Evolutionary conservation across 1,284 basidiomycete genomes (phyloP).

Genomic region (Filobasidium uniguttulatum): DNA sequence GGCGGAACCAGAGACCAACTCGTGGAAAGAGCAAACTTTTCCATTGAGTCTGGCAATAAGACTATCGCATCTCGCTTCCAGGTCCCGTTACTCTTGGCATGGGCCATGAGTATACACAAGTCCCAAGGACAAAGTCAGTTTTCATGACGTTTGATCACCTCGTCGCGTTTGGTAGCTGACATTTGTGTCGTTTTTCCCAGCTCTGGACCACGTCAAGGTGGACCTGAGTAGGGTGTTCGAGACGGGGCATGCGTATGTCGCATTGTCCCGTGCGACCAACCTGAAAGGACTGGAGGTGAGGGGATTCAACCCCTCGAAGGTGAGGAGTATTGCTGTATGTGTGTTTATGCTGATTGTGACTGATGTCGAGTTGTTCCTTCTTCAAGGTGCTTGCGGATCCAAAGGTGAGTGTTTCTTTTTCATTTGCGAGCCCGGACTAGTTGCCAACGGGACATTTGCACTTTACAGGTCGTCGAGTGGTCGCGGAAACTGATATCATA

Average conservation of each 20-base stretch:
- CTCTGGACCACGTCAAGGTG: constrained; percentile 58
- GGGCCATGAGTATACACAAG: constrained; percentile 93
- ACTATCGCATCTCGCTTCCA: constrained; percentile 59
- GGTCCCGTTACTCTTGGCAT: constrained; percentile 70
- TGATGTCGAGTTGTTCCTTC: no score
- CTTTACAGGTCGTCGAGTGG: no score
- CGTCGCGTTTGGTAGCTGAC: not conserved
- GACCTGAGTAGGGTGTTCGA: constrained; percentile 38
- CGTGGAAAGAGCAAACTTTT: constrained; percentile 61
- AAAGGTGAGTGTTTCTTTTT: no score
- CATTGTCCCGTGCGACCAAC: constrained; percentile 57
- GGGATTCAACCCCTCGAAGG: constrained; percentile 69
- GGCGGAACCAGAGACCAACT: constrained; percentile 45
- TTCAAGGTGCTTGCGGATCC: no score
- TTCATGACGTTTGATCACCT: not conserved
- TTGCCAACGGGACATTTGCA: no score
- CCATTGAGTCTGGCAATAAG: constrained; percentile 67
- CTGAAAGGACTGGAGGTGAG: constrained; percentile 81
- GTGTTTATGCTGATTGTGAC: no score
- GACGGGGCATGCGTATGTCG: constrained; percentile 13
- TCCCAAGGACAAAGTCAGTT: constrained; percentile 64
- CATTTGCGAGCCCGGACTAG: no score
- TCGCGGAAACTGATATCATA: no score
- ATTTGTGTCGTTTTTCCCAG: not conserved
- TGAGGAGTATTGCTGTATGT: no score